Base-by-base conservation (phyloP, 805 yeast genomes). In the Spathaspora hagerdaliae region DNA sequence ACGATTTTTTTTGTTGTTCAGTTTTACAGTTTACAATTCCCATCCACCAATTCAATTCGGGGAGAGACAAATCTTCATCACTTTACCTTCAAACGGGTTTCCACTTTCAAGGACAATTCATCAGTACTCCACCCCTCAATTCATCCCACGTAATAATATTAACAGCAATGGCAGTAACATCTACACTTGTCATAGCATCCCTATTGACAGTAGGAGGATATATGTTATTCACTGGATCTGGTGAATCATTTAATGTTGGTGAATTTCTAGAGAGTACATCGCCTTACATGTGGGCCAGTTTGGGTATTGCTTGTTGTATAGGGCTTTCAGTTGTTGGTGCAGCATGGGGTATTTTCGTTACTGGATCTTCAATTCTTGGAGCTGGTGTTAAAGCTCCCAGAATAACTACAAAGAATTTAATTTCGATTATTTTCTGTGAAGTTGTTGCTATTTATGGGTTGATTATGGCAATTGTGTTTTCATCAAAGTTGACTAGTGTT, bases 331-430 rank as follows among this genome's bases (percentile, higher is more conserved):
- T 94, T 12, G 85, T 91, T 36, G 99, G 99, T 35, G 99, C 99
- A 12, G 98, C 98, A 5, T 94, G 99, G 99, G 99, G 99, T 52
- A 94, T 94, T 55, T 94, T 92, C 65, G 79, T 94, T 50, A 92
- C 98, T 2, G 99, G 99, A 36, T 77, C 97, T 1, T 82, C 97
- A 27, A 87, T 94, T 56, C 71, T 94, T 51, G 99, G 99, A 57
- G 99, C 99, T 2, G 99, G 99, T 74, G 97, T 94, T 49, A 87
- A 87, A 66, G 94, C 96, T 11, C 99, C 99, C 43, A 78, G 98
- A 64, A 95, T 94, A 63, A 91, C 98, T 38, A 94, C 99, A 45
- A 94, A 94, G 75, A 94, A 94, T 66, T 79, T 94, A 64, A 95
- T 94, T 53, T 87, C 96, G 36, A 94, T 94, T 65, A 95, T 94